A percentile compares a stretch with the other conserved stretches of the same genome.
Conservation (phyloP, 2,329 filamentous ascomycete species). For the Calonectria henricotiae region DNA sequence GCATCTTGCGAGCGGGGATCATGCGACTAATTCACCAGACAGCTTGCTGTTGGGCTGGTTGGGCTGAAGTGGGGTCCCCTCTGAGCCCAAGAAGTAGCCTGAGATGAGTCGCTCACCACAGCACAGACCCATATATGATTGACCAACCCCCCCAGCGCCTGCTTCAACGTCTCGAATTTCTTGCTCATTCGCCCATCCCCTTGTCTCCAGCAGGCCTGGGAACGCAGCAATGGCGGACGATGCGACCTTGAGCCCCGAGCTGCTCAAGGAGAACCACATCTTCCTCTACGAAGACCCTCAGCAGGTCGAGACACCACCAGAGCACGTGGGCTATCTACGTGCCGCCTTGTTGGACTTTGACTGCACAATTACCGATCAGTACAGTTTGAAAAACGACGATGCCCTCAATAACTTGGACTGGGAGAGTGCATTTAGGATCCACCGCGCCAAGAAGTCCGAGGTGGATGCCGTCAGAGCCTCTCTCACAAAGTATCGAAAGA, state of each 20-base stretch:
- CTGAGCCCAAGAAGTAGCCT: constrained; percentile 24
- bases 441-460: constrained; percentile 26
- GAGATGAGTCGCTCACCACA: constrained; percentile 12
- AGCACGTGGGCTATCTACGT: constrained; percentile 38
- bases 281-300: constrained; percentile 36
- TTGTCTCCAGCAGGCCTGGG: not conserved
- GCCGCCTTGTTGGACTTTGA: constrained; percentile 41
- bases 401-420: constrained; percentile 29
- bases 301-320: constrained; percentile 32
- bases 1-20: constrained; percentile 3
- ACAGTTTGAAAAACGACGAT: constrained; percentile 30
- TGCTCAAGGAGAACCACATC: constrained; percentile 39
- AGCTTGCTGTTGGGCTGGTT: constrained; percentile 24
- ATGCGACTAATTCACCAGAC: constrained; percentile 8
- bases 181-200: not conserved
- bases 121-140: constrained; percentile 18
- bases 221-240: constrained; percentile 13
- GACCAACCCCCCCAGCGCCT: constrained; percentile 13
- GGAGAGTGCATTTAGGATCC: constrained; percentile 29
- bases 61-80: constrained; percentile 27
- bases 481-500: constrained; percentile 28
- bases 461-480: constrained; percentile 24
- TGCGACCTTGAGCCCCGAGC: constrained; percentile 7
- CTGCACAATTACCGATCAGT: constrained; percentile 37
- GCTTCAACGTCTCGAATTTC: not conserved